phyloP scores from a whole-genome alignment of 306 rosid species.

The Pachyrhizus erosus region DNA sequence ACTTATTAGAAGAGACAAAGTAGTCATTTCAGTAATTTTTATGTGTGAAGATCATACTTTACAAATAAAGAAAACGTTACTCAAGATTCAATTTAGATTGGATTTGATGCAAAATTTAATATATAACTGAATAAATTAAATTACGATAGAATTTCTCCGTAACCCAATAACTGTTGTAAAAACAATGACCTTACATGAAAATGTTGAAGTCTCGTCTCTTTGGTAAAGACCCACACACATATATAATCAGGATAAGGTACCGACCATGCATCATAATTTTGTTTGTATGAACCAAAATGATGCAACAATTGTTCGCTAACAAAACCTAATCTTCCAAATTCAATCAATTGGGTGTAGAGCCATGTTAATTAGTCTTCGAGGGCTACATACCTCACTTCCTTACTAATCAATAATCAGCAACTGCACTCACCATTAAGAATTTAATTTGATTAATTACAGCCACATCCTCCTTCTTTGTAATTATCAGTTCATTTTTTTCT shows the following conservation, averaged over 20 bases:
- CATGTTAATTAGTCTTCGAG: slow-evolving; percentile 44
- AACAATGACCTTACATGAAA: neutral
- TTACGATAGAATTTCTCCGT: neutral
- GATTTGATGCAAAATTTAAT: too few relatives aligned
- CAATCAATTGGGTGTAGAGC: neutral
- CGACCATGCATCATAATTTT: slow-evolving; percentile 62
- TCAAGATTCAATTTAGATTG: neutral
- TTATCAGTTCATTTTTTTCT: slow-evolving; percentile 33
- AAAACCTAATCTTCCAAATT: slow-evolving; percentile 51
- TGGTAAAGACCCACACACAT: neutral
- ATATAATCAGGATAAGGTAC: slow-evolving; percentile 49
- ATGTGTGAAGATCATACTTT: neutral
- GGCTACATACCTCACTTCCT: slow-evolving; percentile 25
- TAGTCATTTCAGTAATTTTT: too few relatives aligned
- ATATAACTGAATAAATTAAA: too few relatives aligned
- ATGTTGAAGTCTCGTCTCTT: neutral
- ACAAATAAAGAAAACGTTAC: neutral
- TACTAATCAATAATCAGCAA: slow-evolving; percentile 5
- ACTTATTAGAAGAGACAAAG: too few relatives aligned
- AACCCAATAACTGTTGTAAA: neutral
- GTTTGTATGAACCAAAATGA: slow-evolving; percentile 38
- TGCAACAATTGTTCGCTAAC: slow-evolving; percentile 36
- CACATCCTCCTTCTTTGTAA: slow-evolving; percentile 18
- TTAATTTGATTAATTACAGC: slow-evolving; percentile 11
- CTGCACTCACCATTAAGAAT: slow-evolving; percentile 2